Evolutionary conservation across 2,329 filamentous ascomycete species (phyloP).

Genomic region (Venturia carpophila): DNA sequence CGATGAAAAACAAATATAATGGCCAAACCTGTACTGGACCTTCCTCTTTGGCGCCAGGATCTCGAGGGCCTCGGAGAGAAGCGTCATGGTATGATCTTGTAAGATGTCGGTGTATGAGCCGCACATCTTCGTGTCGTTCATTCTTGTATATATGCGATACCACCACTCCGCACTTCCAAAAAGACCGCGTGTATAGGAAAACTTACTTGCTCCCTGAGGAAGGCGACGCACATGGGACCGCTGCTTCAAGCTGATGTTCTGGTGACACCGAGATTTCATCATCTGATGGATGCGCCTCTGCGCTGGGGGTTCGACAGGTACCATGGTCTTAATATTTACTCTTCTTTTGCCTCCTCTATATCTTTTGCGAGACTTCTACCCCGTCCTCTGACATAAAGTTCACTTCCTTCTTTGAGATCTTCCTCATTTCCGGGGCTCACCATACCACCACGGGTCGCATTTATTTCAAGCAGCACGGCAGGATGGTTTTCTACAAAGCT

Average conservation of each 20-base stretch:
- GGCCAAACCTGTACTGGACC: background rate
- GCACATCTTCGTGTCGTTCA: background rate
- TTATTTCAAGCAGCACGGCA: background rate
- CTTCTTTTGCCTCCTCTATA: background rate
- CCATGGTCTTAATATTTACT: background rate
- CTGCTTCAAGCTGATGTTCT: background rate
- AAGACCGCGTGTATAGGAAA: background rate
- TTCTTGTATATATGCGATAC: background rate
- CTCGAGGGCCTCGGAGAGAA: too few relatives aligned
- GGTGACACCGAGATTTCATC: background rate
- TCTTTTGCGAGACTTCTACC: background rate
- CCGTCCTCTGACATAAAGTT: background rate
- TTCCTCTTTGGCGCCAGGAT: too few relatives aligned
- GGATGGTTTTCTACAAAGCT: background rate
- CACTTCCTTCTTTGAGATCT: background rate
- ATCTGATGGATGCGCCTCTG: background rate
- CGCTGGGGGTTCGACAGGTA: background rate
- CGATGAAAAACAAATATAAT: background rate
- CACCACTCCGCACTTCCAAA: background rate
- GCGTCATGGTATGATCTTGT: too few relatives aligned
- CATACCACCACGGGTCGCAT: background rate
- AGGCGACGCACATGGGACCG: background rate
- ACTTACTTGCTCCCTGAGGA: background rate
- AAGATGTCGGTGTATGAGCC: background rate
- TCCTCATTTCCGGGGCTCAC: too few relatives aligned